Base-by-base conservation (phyloP, 192 early-diverging fungal genomes). In the Linnemannia hyalina region DNA sequence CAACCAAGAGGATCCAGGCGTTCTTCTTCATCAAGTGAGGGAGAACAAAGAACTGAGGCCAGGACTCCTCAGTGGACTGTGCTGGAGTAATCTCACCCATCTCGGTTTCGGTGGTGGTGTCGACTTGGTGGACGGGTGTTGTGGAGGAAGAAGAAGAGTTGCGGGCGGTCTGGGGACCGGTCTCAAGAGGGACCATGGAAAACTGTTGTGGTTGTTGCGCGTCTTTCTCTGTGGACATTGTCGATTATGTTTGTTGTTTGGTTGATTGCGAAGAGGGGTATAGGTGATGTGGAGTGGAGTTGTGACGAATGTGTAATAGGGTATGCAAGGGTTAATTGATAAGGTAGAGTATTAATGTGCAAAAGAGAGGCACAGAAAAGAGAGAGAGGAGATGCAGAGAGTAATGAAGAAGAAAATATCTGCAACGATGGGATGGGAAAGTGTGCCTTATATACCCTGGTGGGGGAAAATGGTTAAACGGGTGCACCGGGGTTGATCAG, bases 41-140 rank as follows among this genome's bases (percentile, higher is more conserved):
- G 26, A 86, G 65, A 49, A 86, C 84, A 74, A 86, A 86, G 49
- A 86, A 52, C 35, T 77, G 79, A 15, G 84, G 84, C 20, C 80
- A 78, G 35, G 79, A 77, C 3, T 73, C 76, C 35, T 65, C 35
- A 10, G 60, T 32, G 60, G 29, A 32, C 4, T 65, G 60, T 15
- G 60, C 52, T 35, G 47, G 32, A 18, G 49, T 76, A 23, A 44
- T 0, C 1, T 47, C 49, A 26, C 36, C 32, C 20, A 15, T 35
- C 3, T 65, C 60, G 26, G 60, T 65, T 65, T 65, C 49, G n/a
- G 60, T 40, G 52, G 18, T 46, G 41, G 60, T 52, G 16, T 75
- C 60, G 49, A 52, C 13, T n/a, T 76, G 78, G 57, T 81, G 73
- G 26, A 78, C 82, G 18, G 82, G 82, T n/a, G 77, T 13, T 32